A percentile compares a stretch with the other conserved stretches of the same genome.
These are phyloP conservation scores for Rhynchosporium agropyri DNA, from an alignment of 2,329 filamentous ascomycete genomes.

Conservation along the genomic window DNA sequence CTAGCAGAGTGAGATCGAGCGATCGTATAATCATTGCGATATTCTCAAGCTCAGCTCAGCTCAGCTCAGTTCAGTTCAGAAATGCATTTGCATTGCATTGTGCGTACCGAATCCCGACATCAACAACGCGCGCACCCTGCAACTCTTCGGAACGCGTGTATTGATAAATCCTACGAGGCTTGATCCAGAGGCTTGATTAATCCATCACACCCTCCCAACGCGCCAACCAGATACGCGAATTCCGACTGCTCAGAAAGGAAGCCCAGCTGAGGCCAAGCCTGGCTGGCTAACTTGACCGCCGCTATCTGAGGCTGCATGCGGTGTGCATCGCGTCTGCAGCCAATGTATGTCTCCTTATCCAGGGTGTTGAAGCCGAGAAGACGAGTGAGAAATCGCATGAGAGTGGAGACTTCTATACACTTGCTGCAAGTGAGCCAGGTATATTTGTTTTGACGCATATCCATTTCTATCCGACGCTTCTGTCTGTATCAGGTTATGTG, in stretches of 20 bases:
- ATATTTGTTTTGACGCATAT: not conserved
- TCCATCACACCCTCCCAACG: constrained; percentile 1
- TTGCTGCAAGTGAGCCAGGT: not conserved
- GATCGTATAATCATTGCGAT: too few species aligned
- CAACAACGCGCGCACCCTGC: not conserved
- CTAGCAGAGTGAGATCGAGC: too few species aligned
- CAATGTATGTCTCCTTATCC: not conserved
- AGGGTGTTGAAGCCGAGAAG: not conserved
- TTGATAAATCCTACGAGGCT: constrained; percentile 8
- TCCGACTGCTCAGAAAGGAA: not conserved
- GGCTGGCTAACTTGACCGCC: constrained; percentile 6
- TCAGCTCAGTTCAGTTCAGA: too few species aligned
- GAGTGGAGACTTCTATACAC: too few species aligned
- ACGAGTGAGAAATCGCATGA: not conserved
- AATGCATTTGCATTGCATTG: too few species aligned
- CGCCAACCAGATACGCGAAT: constrained; percentile 14
- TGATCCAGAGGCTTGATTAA: constrained; percentile 1
- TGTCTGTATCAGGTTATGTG: too few species aligned
- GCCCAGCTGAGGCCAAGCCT: not conserved
- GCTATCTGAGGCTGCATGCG: not conserved
- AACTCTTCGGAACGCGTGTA: not conserved
- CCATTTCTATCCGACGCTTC: not conserved
- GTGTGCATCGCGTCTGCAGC: constrained; percentile 5
- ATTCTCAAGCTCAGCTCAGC: too few species aligned
- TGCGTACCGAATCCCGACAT: too few species aligned